phyloP scores from a whole-genome alignment of 805 yeast species.

The Yamadazyma takamatsuzukensis region DNA sequence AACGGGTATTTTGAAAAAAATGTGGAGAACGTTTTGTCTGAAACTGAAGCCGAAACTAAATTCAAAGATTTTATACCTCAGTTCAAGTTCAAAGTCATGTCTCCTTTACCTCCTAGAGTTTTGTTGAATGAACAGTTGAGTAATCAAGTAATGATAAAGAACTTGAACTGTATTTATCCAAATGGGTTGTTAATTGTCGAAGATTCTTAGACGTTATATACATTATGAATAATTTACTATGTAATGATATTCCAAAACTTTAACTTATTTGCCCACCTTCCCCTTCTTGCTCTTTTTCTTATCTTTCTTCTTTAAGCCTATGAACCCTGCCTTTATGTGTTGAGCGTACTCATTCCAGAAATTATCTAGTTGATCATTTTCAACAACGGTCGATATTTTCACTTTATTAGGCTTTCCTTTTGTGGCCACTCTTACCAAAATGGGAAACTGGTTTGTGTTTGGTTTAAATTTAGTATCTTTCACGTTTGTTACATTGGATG shows the following conservation, averaged over 20 bases:
- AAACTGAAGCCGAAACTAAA: constrained; percentile 19
- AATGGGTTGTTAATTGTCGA: constrained; percentile 61
- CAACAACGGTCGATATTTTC: constrained; percentile 74
- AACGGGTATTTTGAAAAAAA: constrained; percentile 38
- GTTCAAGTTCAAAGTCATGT: constrained; percentile 29
- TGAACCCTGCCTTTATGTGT: constrained; percentile 64
- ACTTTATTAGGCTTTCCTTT: constrained; percentile 48
- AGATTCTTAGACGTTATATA: constrained; percentile 9
- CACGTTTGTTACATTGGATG: constrained; percentile 28
- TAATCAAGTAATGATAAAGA: constrained; percentile 48
- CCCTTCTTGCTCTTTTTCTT: constrained; percentile 67
- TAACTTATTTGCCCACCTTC: constrained; percentile 29
- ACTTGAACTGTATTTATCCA: constrained; percentile 50
- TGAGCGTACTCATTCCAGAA: constrained; percentile 79
- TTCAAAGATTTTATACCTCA: constrained; percentile 22
- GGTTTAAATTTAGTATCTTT: constrained; percentile 15
- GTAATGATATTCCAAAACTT: constrained; percentile 11
- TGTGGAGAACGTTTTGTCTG: constrained; percentile 15
- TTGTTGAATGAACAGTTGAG: constrained; percentile 21
- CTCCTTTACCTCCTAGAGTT: constrained; percentile 38
- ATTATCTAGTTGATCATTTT: constrained; percentile 52
- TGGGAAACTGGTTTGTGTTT: constrained; percentile 45
- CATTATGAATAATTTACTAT: constrained; percentile 1
- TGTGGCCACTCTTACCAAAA: constrained; percentile 66
- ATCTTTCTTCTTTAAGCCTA: constrained; percentile 77